These are phyloP conservation scores for Aspergillus alliaceus DNA, from an alignment of 2,329 filamentous ascomycete genomes.

Conservation along the genomic window DNA sequence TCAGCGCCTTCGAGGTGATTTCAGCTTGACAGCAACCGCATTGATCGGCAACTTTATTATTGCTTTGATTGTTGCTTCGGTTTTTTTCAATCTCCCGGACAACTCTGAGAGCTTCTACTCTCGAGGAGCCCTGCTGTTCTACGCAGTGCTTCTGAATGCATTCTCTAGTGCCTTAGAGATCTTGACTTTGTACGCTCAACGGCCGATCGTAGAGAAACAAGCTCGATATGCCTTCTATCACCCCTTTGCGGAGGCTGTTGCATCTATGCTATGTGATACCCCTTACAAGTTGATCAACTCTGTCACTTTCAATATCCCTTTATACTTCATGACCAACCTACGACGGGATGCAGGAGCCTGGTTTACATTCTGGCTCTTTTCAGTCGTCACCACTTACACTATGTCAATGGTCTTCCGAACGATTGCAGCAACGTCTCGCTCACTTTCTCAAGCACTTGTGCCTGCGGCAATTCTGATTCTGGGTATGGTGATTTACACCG, in stretches of 20 bases:
- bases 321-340: constrained; percentile 88
- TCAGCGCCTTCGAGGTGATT: constrained; percentile 14
- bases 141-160: constrained; percentile 5
- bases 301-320: constrained; percentile 72
- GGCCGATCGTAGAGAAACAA: constrained; percentile 91
- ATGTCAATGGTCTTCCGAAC: constrained; percentile 88
- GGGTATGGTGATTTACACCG: constrained; percentile 50
- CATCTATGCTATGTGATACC: constrained; percentile 82
- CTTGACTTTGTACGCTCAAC: constrained; percentile 65
- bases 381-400: constrained; percentile 68
- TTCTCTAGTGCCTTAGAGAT: constrained; percentile 14
- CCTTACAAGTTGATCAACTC: constrained; percentile 78
- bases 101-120: constrained; percentile 13
- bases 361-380: constrained; percentile 82
- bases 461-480: constrained; percentile 54
- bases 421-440: constrained; percentile 74
- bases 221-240: constrained; percentile 84
- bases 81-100: constrained; percentile 12
- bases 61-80: constrained; percentile 12
- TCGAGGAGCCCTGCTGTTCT: constrained; percentile 10
- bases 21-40: constrained; percentile 7
- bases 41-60: constrained; percentile 11
- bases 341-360: constrained; percentile 72
- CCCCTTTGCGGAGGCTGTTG: constrained; percentile 81
- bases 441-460: constrained; percentile 59